Evolutionary conservation across 345 rosid genomes (phyloP).

Genomic region (Corymbia maculata): DNA sequence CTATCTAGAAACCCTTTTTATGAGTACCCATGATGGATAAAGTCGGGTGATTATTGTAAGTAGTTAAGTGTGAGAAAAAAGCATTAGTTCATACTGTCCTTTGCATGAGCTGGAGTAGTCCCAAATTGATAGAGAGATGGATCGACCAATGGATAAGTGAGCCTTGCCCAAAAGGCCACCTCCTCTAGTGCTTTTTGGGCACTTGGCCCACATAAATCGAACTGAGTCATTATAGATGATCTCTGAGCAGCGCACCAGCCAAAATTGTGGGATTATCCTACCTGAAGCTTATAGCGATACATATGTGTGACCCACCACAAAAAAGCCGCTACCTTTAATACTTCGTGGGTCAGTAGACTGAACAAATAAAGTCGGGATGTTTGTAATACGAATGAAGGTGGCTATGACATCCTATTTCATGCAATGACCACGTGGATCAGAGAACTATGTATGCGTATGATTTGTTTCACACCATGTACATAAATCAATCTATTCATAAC

Average conservation of each 20-base stretch:
- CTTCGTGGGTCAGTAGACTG: neutral
- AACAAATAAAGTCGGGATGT: neutral
- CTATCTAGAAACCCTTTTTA: neutral
- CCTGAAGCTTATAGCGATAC: neutral
- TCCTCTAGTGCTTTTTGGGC: neutral
- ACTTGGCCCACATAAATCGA: neutral
- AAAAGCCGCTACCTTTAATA: neutral
- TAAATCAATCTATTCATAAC: neutral
- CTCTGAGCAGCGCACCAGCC: neutral
- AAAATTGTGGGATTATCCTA: neutral
- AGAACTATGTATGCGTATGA: neutral
- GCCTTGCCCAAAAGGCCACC: neutral
- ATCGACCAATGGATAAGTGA: neutral
- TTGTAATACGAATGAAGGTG: neutral
- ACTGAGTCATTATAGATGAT: neutral
- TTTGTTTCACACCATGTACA: neutral
- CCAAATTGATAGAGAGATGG: neutral
- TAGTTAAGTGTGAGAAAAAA: neutral
- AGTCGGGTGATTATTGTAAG: neutral
- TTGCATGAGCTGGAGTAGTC: neutral
- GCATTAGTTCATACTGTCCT: neutral
- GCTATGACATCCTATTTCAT: neutral
- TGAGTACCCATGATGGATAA: neutral
- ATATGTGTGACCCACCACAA: neutral
- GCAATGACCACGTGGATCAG: neutral